These are phyloP conservation scores for Graphiopsis chlorocephala DNA, from an alignment of 2,329 filamentous ascomycete genomes.

Conservation along the genomic window DNA sequence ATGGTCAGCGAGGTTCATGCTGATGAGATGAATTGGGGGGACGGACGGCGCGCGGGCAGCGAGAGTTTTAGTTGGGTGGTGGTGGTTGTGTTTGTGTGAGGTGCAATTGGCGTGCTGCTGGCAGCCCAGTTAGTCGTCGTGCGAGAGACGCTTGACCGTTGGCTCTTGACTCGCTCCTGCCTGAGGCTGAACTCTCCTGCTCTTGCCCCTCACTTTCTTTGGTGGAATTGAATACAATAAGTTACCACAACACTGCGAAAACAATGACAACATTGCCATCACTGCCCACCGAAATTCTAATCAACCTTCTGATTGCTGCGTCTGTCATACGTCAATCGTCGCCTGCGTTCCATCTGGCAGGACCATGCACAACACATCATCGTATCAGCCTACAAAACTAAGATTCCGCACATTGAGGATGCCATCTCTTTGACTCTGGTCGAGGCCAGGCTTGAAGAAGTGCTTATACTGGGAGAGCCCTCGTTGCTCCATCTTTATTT, in stretches of 20 bases:
- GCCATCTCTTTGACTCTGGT: neutral
- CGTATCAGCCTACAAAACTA: neutral
- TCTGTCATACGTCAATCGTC: neutral
- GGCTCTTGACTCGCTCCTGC: neutral
- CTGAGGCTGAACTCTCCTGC: neutral
- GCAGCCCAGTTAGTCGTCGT: neutral
- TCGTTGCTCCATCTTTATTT: neutral
- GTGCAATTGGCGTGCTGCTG: slow-evolving; percentile 5
- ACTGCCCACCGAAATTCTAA: neutral
- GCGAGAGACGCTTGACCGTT: neutral
- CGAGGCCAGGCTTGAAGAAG: neutral
- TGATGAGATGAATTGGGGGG: neutral
- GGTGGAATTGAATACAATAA: neutral
- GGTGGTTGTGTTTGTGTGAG: neutral
- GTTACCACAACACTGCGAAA: neutral
- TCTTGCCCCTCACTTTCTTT: neutral
- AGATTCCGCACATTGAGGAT: neutral
- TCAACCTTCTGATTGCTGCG: neutral
- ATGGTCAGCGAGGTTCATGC: neutral
- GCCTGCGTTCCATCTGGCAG: neutral
- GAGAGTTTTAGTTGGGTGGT: neutral
- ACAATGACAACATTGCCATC: neutral
- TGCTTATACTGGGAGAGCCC: neutral
- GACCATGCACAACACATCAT: neutral
- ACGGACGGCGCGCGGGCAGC: slow-evolving; percentile 6